Evolutionary conservation across 2,329 filamentous ascomycete genomes (phyloP), one percentile per base, ranked within the genome.

Genomic region (Cladosporium halotolerans): DNA sequence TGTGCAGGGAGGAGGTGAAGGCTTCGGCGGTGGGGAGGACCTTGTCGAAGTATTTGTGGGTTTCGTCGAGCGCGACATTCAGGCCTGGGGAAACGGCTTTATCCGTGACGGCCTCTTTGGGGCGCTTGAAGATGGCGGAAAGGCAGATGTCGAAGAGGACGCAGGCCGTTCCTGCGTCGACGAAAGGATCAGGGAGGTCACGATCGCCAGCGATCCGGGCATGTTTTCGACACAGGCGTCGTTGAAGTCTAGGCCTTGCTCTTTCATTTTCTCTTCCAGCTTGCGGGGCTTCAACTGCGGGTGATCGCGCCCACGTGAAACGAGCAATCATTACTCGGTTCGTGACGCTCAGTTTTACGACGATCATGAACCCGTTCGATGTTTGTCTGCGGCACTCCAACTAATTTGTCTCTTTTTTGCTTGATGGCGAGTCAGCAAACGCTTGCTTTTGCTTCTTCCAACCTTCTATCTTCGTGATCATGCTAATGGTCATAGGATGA

Each of bases 111-210:
- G 36, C 46, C 32, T 52, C 42, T 0, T 60, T 57, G 0, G 76
- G 68, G 32, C 46, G 9, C 45, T 48, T 48, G 1, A 48, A 4
- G 62, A 88, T 89, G 0, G 88, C 69, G 2, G 76, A 76, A 1
- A 92, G 72, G 18, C 81, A 85, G 39, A 90, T 84, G 50, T 86
- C 83, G 68, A 92, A 92, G 0, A 92, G 71, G 10, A 80, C 75
- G 62, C 87, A 92, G 0, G 86, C 86, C 36, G 79, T 81, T 19
- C 83, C 79, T 0, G 81, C 67, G 0, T 83, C 83, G 4, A 90
- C 73, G 58, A 85, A 89, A 0, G 86, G 84, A 63, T 86, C 88
- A 0, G 82, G 87, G 0, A 93, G 71, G 60, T 93, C 88, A 18
- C 16, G 16, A 18, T 18, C 16, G 16, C 16, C 16, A 18, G 3